Evolutionary conservation across 345 rosid species (phyloP), one percentile per base, ranked within the genome.

Genomic region (Firmiana major): DNA sequence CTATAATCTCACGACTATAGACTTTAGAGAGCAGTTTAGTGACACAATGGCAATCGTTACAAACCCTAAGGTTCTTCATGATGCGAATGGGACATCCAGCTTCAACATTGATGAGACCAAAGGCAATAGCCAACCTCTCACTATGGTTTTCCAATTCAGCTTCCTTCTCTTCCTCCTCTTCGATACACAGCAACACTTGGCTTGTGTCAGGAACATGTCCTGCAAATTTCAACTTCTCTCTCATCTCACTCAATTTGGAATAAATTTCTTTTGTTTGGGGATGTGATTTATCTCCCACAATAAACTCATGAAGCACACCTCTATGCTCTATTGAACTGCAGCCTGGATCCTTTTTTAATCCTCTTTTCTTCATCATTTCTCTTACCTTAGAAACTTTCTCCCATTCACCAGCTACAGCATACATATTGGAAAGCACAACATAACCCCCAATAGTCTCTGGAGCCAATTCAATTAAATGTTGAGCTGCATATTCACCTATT

Each of bases 321-420:
- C 75, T 53, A 26, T 74, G 76, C 79, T 88, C 91, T 40, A 85
- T 83, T 9, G 82, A 86, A 79, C 89, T 90, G 79, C 84, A 84
- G 45, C 89, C 90, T 1, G 88, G 86, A 31, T 84, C 82, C 46
- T 90, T 88, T 71, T 71, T 80, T 67, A 86, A 68, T 73, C 87
- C 88, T 74, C 72, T 85, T 71, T 73, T 85, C 80, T 83, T 88
- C 89, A 88, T 87, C 70, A 34, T 80, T 82, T 86, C 87, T 84
- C 90, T 81, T 5, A 88, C 87, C 75, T 85, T 55, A 6, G 89
- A 74, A 77, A 87, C 91, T 73, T 82, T 83, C 12, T 85, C 84
- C 90, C 89, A 85, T 77, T 71, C 77, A 66, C 90, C 94, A 40
- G 85, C 91, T 73, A 90, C 83, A 46, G 91, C 92, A 59, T 93